Evolutionary conservation across 352 stramenopile genomes (phyloP).

Genomic region (Phytophthora lateralis): DNA sequence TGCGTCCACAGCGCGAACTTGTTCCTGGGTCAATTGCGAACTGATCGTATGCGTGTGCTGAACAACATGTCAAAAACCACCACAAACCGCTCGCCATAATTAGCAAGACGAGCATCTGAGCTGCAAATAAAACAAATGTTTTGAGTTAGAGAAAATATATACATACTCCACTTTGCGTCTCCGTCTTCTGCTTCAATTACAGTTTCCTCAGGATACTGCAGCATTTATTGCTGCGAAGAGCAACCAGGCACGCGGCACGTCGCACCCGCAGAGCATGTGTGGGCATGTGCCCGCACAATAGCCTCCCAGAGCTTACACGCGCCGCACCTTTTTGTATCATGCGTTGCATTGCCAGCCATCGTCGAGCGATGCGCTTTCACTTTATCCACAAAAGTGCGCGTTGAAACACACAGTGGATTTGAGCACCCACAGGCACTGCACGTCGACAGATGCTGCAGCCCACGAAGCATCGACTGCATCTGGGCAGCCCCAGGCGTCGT

Average conservation of each 20-base stretch:
- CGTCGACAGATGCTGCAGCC: constrained; percentile 49
- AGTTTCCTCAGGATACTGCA: background rate
- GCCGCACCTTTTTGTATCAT: constrained; percentile 46
- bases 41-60: constrained; percentile 4
- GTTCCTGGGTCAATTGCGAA: constrained; percentile 5
- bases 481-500: constrained; percentile 41
- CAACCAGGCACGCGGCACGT: constrained; percentile 54
- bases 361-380: constrained; percentile 42
- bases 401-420: constrained; percentile 63
- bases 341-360: constrained; percentile 26
- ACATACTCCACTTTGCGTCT: background rate
- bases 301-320: constrained; percentile 65
- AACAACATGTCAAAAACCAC: background rate
- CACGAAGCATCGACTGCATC: constrained; percentile 63
- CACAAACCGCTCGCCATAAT: constrained; percentile 1
- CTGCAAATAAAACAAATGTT: constrained; percentile 16
- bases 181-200: constrained; percentile 20
- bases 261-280: constrained; percentile 26
- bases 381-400: constrained; percentile 60
- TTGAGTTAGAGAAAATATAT: constrained; percentile 20
- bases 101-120: background rate
- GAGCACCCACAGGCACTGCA: constrained; percentile 42
- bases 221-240: constrained; percentile 13
- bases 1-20: background rate
- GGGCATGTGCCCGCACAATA: constrained; percentile 45